Evolutionary conservation across 2,329 filamentous ascomycete species (phyloP).

Genomic region (Penicillium frequentans): DNA sequence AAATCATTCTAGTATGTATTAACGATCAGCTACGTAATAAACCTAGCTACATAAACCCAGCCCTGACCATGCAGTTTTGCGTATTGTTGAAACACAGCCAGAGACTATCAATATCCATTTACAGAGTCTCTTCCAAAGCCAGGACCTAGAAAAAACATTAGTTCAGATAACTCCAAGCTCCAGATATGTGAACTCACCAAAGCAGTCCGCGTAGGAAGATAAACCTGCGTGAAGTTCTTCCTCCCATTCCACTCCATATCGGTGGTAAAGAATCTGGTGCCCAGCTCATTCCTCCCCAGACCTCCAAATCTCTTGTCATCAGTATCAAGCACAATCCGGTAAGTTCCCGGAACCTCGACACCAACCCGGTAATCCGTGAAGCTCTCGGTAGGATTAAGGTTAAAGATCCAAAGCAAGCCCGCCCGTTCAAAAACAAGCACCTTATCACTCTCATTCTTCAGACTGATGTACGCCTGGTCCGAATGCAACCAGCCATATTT

Average conservation of each 20-base stretch:
- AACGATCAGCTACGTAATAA: not conserved
- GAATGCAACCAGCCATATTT: conserved; percentile 90
- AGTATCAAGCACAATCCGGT: conserved; percentile 79
- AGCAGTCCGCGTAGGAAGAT: conserved; percentile 80
- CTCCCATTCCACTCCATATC: conserved; percentile 86
- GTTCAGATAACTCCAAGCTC: not conserved
- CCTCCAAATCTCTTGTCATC: conserved; percentile 79
- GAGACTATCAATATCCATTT: conserved; percentile 4
- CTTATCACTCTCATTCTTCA: conserved; percentile 94
- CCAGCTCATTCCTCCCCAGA: conserved; percentile 71
- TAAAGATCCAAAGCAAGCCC: conserved; percentile 90
- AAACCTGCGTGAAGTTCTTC: conserved; percentile 89
- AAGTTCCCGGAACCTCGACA: conserved; percentile 79
- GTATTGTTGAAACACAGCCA: not conserved
- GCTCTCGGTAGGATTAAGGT: conserved; percentile 83
- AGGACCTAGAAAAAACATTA: conserved; percentile 48
- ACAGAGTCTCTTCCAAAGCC: conserved; percentile 51
- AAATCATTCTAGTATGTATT: conserved; percentile 1
- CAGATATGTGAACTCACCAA: conserved; percentile 57
- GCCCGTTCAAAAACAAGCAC: conserved; percentile 93
- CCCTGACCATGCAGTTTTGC: not conserved
- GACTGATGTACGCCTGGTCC: conserved; percentile 83
- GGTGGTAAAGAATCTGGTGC: conserved; percentile 89
- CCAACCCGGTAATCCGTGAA: conserved; percentile 93
- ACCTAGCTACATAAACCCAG: not conserved